Conservation (phyloP, 352 stramenopile genomes). For the Chrysophaeum taylorii region DNA sequence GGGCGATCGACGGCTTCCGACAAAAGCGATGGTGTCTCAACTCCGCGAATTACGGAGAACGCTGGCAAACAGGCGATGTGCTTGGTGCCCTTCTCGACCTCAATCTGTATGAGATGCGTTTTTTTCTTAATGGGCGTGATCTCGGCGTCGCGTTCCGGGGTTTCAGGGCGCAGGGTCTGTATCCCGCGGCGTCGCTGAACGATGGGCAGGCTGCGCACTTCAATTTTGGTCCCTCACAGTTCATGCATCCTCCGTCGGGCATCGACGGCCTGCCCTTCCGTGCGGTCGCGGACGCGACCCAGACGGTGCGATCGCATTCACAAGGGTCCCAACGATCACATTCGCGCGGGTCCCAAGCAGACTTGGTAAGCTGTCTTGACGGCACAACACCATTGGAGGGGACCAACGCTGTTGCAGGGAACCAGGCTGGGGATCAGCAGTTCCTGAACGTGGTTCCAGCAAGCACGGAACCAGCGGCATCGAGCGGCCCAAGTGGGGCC, state of each 20-base stretch:
- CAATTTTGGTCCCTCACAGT: constrained; percentile 51
- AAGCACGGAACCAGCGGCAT: too few relatives aligned
- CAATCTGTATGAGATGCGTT: constrained; percentile 66
- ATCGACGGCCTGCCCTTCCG: background rate
- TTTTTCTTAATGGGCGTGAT: constrained; percentile 59
- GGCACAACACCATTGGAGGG: too few relatives aligned
- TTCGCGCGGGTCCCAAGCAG: too few relatives aligned
- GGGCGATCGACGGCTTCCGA: constrained; percentile 66
- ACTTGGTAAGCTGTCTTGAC: too few relatives aligned
- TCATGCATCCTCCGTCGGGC: constrained; percentile 22
- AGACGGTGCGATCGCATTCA: too few relatives aligned
- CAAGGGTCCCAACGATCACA: too few relatives aligned
- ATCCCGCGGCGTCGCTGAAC: constrained; percentile 68
- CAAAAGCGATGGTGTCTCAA: constrained; percentile 76
- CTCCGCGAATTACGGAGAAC: constrained; percentile 60
- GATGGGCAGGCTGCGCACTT: constrained; percentile 60
- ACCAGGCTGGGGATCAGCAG: too few relatives aligned
- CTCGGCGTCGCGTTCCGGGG: constrained; percentile 62
- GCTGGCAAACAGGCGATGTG: constrained; percentile 63
- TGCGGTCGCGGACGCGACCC: too few relatives aligned
- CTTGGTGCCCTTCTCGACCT: constrained; percentile 71
- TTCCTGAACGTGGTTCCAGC: too few relatives aligned
- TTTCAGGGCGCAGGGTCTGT: constrained; percentile 36
- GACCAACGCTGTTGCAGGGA: too few relatives aligned
- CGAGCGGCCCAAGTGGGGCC: too few relatives aligned